phyloP scores from a whole-genome alignment of 2,329 filamentous ascomycete genomes.

The Huntiella decipiens region DNA sequence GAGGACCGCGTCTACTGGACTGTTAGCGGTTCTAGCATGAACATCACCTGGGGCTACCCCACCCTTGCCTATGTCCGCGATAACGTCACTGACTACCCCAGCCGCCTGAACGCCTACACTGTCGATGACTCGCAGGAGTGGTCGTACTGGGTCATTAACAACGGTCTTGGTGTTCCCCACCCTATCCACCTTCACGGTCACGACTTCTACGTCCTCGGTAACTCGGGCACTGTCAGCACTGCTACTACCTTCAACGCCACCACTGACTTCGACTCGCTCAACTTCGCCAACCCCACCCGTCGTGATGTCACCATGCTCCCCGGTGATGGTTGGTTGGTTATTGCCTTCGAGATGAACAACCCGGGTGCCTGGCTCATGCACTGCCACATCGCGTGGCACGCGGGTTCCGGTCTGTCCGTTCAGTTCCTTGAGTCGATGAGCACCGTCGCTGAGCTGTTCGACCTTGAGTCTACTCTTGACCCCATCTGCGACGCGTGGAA shows the following conservation, averaged over 20 bases:
- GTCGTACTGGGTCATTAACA: conserved; percentile 19
- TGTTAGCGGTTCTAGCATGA: conserved; percentile 19
- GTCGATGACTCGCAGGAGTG: conserved; percentile 14
- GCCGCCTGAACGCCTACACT: conserved; percentile 13
- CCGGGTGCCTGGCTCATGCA: conserved; percentile 34
- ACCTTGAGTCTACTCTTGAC: conserved; percentile 10
- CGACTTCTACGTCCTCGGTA: conserved; percentile 26
- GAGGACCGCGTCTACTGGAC: conserved; percentile 17
- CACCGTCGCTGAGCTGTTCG: conserved; percentile 9
- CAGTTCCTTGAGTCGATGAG: conserved; percentile 24
- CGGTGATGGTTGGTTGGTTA: conserved; percentile 24
- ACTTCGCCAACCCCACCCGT: conserved; percentile 30
- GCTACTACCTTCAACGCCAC: conserved; percentile 15
- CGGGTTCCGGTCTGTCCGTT: conserved; percentile 30
- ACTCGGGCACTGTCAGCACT: conserved; percentile 10
- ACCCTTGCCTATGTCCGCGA: conserved; percentile 17
- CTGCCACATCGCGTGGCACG: conserved; percentile 39
- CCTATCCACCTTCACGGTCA: conserved; percentile 32
- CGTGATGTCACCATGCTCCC: conserved; percentile 32
- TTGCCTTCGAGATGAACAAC: conserved; percentile 31
- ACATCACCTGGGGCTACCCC: conserved; percentile 23
- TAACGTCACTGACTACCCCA: conserved; percentile 12
- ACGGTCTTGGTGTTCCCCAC: conserved; percentile 18
- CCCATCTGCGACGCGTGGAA: conserved; percentile 11
- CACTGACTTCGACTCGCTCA: conserved; percentile 19